Conservation (phyloP, 768 basidiomycete species). For the Lentinula sp. region DNA sequence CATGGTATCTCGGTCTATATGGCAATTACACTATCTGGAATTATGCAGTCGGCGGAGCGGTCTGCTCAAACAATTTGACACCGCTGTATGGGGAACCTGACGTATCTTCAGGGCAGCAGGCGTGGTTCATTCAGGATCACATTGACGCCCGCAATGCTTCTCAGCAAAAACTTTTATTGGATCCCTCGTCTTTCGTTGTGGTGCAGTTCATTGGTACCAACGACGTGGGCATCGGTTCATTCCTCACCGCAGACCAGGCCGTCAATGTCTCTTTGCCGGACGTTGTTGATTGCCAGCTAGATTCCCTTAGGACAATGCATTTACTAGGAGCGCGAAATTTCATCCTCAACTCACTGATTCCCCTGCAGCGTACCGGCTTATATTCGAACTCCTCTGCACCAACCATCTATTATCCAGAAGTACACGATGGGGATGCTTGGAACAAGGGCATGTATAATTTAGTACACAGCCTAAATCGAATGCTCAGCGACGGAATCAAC, state of each 20-base stretch:
- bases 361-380: slow-evolving; percentile 13
- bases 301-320: slow-evolving; percentile 12
- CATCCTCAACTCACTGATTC: slow-evolving; percentile 18
- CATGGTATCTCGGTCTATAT: slow-evolving; percentile 17
- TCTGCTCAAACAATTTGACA: slow-evolving; percentile 14
- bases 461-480: slow-evolving; percentile 13
- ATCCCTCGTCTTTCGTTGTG: slow-evolving; percentile 15
- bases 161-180: slow-evolving; percentile 15
- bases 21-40: slow-evolving; percentile 18
- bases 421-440: slow-evolving; percentile 16
- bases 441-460: slow-evolving; percentile 17
- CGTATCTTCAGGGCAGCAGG: slow-evolving; percentile 14
- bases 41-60: slow-evolving; percentile 17
- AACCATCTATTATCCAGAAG: slow-evolving; percentile 14
- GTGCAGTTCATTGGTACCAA: slow-evolving; percentile 16
- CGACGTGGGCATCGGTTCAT: slow-evolving; percentile 14
- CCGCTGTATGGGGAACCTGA: slow-evolving; percentile 10
- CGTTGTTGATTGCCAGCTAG: slow-evolving; percentile 14
- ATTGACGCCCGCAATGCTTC: slow-evolving; percentile 11
- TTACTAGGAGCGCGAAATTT: slow-evolving; percentile 16
- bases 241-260: slow-evolving; percentile 12
- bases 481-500: slow-evolving; percentile 12
- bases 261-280: slow-evolving; percentile 11
- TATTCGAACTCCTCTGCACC: slow-evolving; percentile 13
- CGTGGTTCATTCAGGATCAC: slow-evolving; percentile 19